Evolutionary conservation across 2,329 filamentous ascomycete genomes (phyloP), one percentile per base, ranked within the genome.

Genomic region (Arthrocladium fulminans): DNA sequence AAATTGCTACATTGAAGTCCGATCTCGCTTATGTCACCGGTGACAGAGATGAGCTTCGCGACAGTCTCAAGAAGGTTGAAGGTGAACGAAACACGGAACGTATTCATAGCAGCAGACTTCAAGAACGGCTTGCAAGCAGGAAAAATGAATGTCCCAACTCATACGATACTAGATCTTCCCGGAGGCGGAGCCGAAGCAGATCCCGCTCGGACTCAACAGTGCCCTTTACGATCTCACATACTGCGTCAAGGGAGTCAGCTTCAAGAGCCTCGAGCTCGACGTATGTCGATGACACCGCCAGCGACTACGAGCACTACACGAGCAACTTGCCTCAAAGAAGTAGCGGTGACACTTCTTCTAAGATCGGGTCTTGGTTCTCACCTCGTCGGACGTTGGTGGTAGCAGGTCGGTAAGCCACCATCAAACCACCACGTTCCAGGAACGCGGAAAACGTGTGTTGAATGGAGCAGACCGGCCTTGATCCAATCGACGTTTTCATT

Each of bases 261-360:
- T 47, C 44, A 2, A 15, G 44, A 29, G 22, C 30, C 15, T 47
- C 44, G n/a, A 47, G 44, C 34, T 37, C 44, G 19, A 47, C 44
- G 3, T 38, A 17, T 39, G 44, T 47, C 3, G 44, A 39, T 24
- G 44, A 47, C 15, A 32, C 20, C 15, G 44, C 35, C 19, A 47
- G 44, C 19, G 44, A 47, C 30, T 32, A 32, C 20, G 44, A 47
- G 17, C 35, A 47, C 15, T 47, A 47, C 19, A 34, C 35, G 4
- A 15, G n/a, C 12, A 37, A 32, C 9, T n/a, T 32, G 23, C 29
- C 44, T 17, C 35, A n/a, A 6, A 22, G 44, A 19, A 13, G 10
- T 15, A 47, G 44, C 29, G 29, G 24, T 9, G 34, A 24, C 17
- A 7, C 22, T 5, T 25, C 41, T 24, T 30, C 24, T 8, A 30